A percentile compares a stretch with the other conserved stretches of the same genome.
These are phyloP conservation scores for Eutrema salsugineum DNA, from an alignment of 441 rosid species.

Conservation along the genomic window DNA sequence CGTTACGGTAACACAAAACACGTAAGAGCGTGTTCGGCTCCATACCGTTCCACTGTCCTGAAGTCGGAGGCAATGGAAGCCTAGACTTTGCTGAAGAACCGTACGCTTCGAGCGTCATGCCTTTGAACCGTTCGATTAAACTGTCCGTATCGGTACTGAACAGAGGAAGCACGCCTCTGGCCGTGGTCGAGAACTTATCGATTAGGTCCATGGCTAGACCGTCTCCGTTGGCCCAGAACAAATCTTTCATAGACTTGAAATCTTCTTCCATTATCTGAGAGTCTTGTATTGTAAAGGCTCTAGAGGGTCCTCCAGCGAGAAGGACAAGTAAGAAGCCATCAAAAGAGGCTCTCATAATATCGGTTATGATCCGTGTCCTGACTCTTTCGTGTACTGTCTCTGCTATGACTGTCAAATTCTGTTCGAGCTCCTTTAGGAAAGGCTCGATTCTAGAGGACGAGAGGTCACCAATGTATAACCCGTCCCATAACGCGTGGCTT, in stretches of 20 bases:
- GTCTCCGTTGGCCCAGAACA: conserved; percentile 95
- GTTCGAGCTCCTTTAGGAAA: conserved; percentile 74
- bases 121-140: conserved; percentile 73
- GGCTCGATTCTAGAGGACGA: conserved; percentile 74
- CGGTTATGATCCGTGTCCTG: conserved; percentile 71
- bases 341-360: conserved; percentile 83
- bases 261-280: conserved; percentile 81
- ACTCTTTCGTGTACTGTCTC: conserved; percentile 79
- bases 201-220: conserved; percentile 81
- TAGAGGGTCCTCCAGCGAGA: conserved; percentile 97
- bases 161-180: conserved; percentile 72
- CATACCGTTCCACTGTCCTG: conserved; percentile 90
- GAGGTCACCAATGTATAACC: conserved; percentile 77
- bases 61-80: conserved; percentile 85
- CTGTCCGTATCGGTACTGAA: conserved; percentile 78
- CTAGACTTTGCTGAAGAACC: conserved; percentile 80
- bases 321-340: conserved; percentile 91
- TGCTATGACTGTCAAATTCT: conserved; percentile 53
- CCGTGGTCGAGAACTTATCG: conserved; percentile 68
- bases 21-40: conserved; percentile 91
- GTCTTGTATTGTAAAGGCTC: conserved; percentile 75
- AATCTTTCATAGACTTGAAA: conserved; percentile 79
- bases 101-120: conserved; percentile 59
- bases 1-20: conserved; percentile 81
- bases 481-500: conserved; percentile 83